These are phyloP conservation scores for Colletotrichum zoysiae DNA, from an alignment of 2,329 filamentous ascomycete genomes.

Conservation along the genomic window DNA sequence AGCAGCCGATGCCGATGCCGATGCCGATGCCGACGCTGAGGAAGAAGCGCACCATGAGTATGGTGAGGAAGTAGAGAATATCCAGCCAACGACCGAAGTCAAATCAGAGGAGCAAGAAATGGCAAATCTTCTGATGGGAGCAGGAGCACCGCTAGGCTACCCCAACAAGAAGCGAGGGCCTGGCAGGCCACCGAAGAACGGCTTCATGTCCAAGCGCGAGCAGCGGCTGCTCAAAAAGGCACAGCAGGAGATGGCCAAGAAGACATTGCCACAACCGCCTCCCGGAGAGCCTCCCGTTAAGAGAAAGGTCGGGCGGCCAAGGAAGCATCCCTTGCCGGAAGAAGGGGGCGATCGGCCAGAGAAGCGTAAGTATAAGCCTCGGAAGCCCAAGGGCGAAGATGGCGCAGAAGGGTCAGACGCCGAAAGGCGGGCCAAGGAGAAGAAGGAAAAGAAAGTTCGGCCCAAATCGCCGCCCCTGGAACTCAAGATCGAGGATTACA, in stretches of 20 bases:
- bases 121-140: slow-evolving; percentile 55
- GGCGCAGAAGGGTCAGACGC: slow-evolving; percentile 68
- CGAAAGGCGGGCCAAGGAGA: slow-evolving; percentile 68
- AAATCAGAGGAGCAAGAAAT: slow-evolving; percentile 50
- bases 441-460: slow-evolving; percentile 70
- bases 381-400: slow-evolving; percentile 66
- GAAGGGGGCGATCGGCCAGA: slow-evolving; percentile 66
- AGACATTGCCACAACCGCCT: slow-evolving; percentile 62
- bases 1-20: slow-evolving; percentile 44
- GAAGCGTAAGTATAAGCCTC: slow-evolving; percentile 76
- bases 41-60: slow-evolving; percentile 44
- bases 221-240: slow-evolving; percentile 73
- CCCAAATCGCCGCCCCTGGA: slow-evolving; percentile 72
- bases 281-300: slow-evolving; percentile 67
- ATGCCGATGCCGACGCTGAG: slow-evolving; percentile 48
- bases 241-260: slow-evolving; percentile 64
- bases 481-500: slow-evolving; percentile 67
- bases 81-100: slow-evolving; percentile 38
- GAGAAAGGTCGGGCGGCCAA: slow-evolving; percentile 73
- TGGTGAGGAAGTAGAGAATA: slow-evolving; percentile 42
- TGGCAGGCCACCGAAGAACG: slow-evolving; percentile 85
- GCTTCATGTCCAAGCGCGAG: slow-evolving; percentile 85
- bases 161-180: slow-evolving; percentile 75
- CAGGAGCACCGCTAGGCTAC: slow-evolving; percentile 46
- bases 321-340: slow-evolving; percentile 73